Conservation (phyloP, 1,284 basidiomycete species). For the Athelia sp. region DNA sequence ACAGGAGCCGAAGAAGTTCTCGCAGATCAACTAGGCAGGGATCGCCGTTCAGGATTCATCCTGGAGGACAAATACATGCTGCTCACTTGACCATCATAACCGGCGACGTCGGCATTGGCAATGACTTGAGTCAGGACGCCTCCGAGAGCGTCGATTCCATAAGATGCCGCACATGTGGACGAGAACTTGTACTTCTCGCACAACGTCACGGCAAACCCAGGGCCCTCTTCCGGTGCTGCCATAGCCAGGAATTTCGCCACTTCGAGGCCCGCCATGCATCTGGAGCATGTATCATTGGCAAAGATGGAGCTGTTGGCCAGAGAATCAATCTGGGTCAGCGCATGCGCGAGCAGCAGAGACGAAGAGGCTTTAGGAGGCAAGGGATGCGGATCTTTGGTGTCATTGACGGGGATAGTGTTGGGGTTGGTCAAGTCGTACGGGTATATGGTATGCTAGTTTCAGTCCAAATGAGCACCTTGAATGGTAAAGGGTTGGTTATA, state of each 20-base stretch:
- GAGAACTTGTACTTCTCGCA: constrained; percentile 60
- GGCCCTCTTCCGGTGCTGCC: constrained; percentile 59
- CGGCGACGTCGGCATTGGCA: constrained; percentile 60
- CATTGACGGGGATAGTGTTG: constrained; percentile 19
- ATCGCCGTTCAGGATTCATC: neutral
- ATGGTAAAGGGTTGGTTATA: neutral
- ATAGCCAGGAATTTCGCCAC: constrained; percentile 63
- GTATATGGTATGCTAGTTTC: constrained; percentile 46
- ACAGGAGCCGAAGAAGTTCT: constrained; percentile 49
- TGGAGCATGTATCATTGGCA: constrained; percentile 46
- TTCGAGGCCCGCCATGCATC: constrained; percentile 59
- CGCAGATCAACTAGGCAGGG: constrained; percentile 43
- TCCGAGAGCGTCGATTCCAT: constrained; percentile 46
- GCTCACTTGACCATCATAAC: constrained; percentile 63
- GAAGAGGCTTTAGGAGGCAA: constrained; percentile 52
- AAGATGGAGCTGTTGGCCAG: constrained; percentile 49
- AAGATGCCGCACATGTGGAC: constrained; percentile 44
- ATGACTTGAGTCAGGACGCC: constrained; percentile 63
- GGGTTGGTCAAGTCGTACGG: constrained; percentile 58
- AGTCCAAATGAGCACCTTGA: too few species aligned
- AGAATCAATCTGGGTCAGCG: constrained; percentile 48
- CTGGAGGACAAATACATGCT: too few species aligned
- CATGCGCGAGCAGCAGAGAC: constrained; percentile 39
- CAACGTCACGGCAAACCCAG: constrained; percentile 50
- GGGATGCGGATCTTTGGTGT: constrained; percentile 59